Base-by-base conservation (phyloP, 164 flowering plant species). In the Kingdonia uniflora region DNA sequence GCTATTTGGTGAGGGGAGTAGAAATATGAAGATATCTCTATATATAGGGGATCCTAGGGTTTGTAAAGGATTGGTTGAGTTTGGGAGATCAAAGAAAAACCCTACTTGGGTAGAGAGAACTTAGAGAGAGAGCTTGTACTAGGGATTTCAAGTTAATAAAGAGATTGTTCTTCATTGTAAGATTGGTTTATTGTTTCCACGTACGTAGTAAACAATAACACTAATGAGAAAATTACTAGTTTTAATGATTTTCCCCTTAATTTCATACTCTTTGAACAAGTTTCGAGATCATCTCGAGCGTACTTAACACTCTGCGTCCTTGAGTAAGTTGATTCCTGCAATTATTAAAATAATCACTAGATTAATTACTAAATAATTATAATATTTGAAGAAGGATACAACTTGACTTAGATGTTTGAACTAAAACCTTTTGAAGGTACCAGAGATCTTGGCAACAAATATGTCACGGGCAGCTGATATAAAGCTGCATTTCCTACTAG, bases 381-480 rank as follows among this genome's bases (percentile, higher is more conserved):
- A 29, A 29, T 29, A 16, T 50, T 26, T 16, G 44, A 41, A 41
- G 17, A 4, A 41, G n/a, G n/a, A 50, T 12, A 8, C 19, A 51
- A 51, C 14, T 33, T 35, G 20, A 17, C 20, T 14, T 19, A 42
- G 19, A 39, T 43, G 44, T 22, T 58, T 49, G 42, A 62, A 58
- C 14, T 38, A 54, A 58, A 54, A 91, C 97, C 97, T 87, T 68
- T 83, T 91, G 63, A 91, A 81, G 74, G 95, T 83, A 63, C 97
- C 96, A 38, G 97, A 91, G 58, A 91, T 61, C 70, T 91, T 91
- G 52, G 96, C 90, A 46, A 69, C 68, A 42, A 91, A 91, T 26
- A 87, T 81, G 65, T 87, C 92, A 55, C 58, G 1, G 14, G 96
- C 95, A 56, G 85, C 85, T 55, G 87, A 74, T 23, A 85, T 54